Conservation (phyloP, 106 monocot species). For the Dioscorea zingiberensis region DNA sequence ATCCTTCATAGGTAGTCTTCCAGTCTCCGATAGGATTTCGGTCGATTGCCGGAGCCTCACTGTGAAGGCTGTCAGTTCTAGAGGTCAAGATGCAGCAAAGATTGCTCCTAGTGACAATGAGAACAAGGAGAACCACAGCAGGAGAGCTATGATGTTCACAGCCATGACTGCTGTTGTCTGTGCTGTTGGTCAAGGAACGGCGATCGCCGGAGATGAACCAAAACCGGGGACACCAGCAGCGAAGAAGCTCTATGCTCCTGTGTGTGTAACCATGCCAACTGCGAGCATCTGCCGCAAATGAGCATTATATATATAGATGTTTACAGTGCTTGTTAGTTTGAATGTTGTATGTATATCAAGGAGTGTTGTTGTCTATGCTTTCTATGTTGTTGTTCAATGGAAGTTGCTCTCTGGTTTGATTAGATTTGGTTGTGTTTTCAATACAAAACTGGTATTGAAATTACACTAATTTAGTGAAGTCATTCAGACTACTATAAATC, state of each 20-base stretch:
- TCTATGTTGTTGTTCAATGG: too few relatives aligned
- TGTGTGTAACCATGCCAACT: conserved; percentile 14
- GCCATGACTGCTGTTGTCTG: not conserved
- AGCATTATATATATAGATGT: not conserved
- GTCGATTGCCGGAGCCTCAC: not conserved
- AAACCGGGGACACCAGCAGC: not conserved
- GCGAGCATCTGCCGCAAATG: conserved; percentile 9
- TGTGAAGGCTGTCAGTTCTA: not conserved
- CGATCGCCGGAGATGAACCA: not conserved
- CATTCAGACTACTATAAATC: too few relatives aligned
- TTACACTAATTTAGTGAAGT: too few relatives aligned
- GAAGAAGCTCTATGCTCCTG: conserved; percentile 9
- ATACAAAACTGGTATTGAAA: too few relatives aligned
- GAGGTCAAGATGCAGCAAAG: not conserved
- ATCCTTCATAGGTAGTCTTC: not conserved
- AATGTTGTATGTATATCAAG: too few relatives aligned
- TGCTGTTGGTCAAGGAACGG: not conserved
- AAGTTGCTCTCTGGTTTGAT: too few relatives aligned
- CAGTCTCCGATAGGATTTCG: too few relatives aligned
- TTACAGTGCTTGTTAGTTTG: too few relatives aligned
- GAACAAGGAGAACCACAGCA: not conserved
- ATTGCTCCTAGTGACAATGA: not conserved
- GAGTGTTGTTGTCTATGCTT: too few relatives aligned
- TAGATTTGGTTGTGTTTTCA: too few relatives aligned
- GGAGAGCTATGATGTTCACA: not conserved